Conservation (phyloP, 2,329 filamentous ascomycete genomes). For the Aspergillus persii region DNA sequence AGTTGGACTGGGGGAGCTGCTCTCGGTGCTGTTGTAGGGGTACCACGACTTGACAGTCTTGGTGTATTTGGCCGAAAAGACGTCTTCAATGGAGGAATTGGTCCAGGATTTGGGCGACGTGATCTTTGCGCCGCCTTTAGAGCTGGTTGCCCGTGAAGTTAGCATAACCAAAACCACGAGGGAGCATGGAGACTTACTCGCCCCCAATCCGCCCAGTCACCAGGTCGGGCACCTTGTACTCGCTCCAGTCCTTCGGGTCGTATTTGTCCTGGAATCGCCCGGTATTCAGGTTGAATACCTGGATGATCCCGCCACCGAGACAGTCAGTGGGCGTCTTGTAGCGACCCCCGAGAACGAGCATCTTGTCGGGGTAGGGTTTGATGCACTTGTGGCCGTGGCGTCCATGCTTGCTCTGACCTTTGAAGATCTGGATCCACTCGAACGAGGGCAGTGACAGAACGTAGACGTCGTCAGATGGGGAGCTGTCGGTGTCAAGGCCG, state of each 20-base stretch:
- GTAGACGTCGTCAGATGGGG: conserved; percentile 45
- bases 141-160: background rate
- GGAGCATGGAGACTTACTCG: background rate
- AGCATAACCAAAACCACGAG: conserved; percentile 1
- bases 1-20: conserved; percentile 41
- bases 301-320: conserved; percentile 3
- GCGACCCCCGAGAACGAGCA: conserved; percentile 39
- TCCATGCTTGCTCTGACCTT: conserved; percentile 10
- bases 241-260: conserved; percentile 6
- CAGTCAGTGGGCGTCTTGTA: background rate
- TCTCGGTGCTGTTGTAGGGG: conserved; percentile 15
- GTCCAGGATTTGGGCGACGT: conserved; percentile 8
- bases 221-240: conserved; percentile 12
- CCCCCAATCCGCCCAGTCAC: conserved; percentile 8
- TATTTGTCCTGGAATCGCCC: conserved; percentile 11
- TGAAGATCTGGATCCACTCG: conserved; percentile 43
- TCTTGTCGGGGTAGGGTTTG: conserved; percentile 49
- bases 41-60: conserved; percentile 8
- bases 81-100: conserved; percentile 12
- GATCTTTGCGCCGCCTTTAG: conserved; percentile 5
- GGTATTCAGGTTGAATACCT: conserved; percentile 14
- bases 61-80: conserved; percentile 8
- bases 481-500: conserved; percentile 25
- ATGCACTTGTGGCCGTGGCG: conserved; percentile 34
- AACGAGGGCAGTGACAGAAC: conserved; percentile 49